phyloP scores from a whole-genome alignment of 371 early-diverging fungal genomes.

The Mucor racemosus region DNA sequence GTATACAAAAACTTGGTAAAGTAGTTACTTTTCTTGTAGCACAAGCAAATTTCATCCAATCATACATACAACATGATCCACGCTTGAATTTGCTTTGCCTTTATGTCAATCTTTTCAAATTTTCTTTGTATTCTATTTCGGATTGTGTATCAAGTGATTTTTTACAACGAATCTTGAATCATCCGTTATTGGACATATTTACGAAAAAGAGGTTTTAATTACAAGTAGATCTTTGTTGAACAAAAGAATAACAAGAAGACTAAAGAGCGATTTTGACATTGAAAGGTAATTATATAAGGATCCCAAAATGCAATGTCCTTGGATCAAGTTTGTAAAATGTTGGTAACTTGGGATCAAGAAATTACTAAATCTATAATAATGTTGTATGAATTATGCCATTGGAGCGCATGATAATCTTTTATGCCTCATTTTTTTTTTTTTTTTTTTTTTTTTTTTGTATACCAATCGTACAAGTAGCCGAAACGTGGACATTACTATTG shows the following conservation, averaged over 20 bases:
- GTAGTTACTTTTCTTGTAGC: background rate
- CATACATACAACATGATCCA: background rate
- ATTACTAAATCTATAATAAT: background rate
- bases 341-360: conserved; percentile 1
- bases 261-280: background rate
- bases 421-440: background rate
- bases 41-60: conserved; percentile 1
- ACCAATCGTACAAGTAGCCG: no score
- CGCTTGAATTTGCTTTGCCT: conserved; percentile 10
- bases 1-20: background rate
- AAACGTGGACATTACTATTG: background rate
- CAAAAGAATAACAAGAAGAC: background rate
- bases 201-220: background rate
- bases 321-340: background rate
- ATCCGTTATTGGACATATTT: background rate
- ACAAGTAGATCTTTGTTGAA: background rate
- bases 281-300: background rate
- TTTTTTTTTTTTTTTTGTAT: no score
- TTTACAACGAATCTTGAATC: background rate
- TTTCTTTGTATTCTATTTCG: conserved; percentile 7
- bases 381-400: background rate
- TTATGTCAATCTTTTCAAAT: background rate
- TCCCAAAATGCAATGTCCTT: background rate
- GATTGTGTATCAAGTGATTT: conserved; percentile 7
- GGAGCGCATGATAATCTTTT: background rate